Evolutionary conservation across 179 eudicot species (phyloP), one percentile per base, ranked within the genome.

Genomic region (Patellifolia procumbens): DNA sequence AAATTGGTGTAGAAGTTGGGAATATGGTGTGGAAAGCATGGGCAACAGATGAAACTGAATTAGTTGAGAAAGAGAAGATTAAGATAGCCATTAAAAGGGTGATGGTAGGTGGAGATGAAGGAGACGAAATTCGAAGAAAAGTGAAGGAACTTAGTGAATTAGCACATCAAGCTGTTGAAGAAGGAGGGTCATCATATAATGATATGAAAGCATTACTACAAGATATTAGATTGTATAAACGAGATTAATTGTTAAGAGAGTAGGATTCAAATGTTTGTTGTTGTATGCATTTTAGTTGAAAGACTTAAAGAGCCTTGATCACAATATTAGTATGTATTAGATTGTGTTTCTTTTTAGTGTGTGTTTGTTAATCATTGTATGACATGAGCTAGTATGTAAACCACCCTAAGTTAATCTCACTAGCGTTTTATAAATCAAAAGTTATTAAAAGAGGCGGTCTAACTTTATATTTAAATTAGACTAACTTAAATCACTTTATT

Each of bases 1-100:
- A 79, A 29, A 42, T 78, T 29, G 88, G 88, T 9, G 83, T 85
- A 12, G 56, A 65, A 29, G 88, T 85, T 10, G 88, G 88, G 20
- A 80, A 80, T 63, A 24, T 75, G 74, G 70, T 66, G 62, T 85
- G 88, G 88, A 85, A 80, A 76, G 78, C 82, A 2, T 82, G 88
- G 88, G 88, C 88, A 22, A 83, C 81, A 0, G 82, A 85, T 17
- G 85, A 74, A 62, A 80, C 85, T 3, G 70, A 76, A n/a, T 22
- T 85, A 48, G 61, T 85, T 5, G 74, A 39, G 64, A 80, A 59
- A 29, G 68, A 73, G 12, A 85, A 83, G 80, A 83, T 85, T 51
- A 28, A 62, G 48, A 45, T 4, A 43, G 86, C 86, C 52, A 69
- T 85, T 29, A 32, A 39, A 26, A 75, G 52, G 10, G 82, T 83